Evolutionary conservation across 2,329 filamentous ascomycete genomes (phyloP).

Genomic region (Fusarium drepaniforme): DNA sequence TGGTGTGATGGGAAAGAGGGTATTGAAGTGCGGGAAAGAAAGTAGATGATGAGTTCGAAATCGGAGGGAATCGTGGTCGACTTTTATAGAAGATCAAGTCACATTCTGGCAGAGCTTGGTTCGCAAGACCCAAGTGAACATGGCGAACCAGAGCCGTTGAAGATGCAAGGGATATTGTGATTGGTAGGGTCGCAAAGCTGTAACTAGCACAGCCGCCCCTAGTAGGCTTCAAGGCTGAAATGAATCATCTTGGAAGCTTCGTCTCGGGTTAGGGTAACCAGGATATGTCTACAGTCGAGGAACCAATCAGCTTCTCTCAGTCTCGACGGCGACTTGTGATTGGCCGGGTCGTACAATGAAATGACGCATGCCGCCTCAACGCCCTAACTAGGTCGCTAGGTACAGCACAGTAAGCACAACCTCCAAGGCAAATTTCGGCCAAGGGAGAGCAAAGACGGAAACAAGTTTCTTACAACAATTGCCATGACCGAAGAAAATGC

Average conservation of each 20-base stretch:
- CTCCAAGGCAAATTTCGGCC: background rate
- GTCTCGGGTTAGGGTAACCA: background rate
- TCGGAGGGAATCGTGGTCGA: background rate
- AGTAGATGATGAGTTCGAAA: background rate
- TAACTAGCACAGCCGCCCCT: background rate
- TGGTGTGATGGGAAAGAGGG: background rate
- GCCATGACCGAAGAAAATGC: background rate
- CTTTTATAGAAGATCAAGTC: background rate
- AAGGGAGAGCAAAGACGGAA: background rate
- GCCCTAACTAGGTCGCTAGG: background rate
- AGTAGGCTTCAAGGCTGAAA: background rate
- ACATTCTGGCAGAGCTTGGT: background rate
- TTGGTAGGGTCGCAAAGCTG: conserved; percentile 4
- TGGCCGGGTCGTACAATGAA: conserved; percentile 6
- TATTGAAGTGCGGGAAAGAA: background rate
- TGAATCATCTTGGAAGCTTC: background rate
- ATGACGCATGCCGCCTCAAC: background rate
- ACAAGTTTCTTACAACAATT: background rate
- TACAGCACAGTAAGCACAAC: background rate
- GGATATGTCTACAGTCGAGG: background rate
- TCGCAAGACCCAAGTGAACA: background rate
- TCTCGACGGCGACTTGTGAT: background rate
- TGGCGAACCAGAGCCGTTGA: background rate
- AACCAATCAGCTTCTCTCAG: background rate
- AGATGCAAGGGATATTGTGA: background rate